Evolutionary conservation across 2,329 filamentous ascomycete species (phyloP).

Genomic region (Ambrosiella xylebori): DNA sequence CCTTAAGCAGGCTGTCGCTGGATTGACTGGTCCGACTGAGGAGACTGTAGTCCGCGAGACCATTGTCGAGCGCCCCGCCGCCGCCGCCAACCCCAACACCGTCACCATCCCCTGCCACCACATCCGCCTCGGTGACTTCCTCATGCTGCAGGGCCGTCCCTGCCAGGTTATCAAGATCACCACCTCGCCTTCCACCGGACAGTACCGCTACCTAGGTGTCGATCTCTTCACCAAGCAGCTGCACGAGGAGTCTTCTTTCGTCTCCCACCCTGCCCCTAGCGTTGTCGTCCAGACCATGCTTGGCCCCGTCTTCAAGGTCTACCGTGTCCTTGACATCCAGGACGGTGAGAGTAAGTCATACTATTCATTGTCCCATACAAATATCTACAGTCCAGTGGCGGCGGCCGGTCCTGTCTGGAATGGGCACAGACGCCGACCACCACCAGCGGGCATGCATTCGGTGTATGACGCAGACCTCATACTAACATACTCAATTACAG

Average conservation of each 20-base stretch:
- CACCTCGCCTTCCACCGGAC: conserved; percentile 89
- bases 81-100: conserved; percentile 46
- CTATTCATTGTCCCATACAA: conserved; percentile 2
- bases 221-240: conserved; percentile 99
- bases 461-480: conserved; percentile 10
- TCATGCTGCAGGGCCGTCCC: conserved; percentile 96
- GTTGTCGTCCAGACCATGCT: conserved; percentile 99
- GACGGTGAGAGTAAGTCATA: conserved; percentile 38
- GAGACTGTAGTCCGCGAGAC: conserved; percentile 30
- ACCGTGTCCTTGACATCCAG: conserved; percentile 94
- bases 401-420: no score
- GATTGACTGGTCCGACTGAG: conserved; percentile 30
- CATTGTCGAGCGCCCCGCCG: conserved; percentile 18
- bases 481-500: conserved; percentile 17
- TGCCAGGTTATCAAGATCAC: conserved; percentile 99
- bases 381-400: not conserved
- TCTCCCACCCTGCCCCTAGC: conserved; percentile 90
- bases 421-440: not conserved
- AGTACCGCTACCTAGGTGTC: conserved; percentile 99
- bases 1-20: conserved; percentile 40
- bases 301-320: conserved; percentile 99
- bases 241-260: conserved; percentile 94
- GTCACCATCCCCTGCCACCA: conserved; percentile 99
- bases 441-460: not conserved
- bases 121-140: conserved; percentile 94